phyloP scores from a whole-genome alignment of 2,329 filamentous ascomycete species.

The Chrysoporthe deuterocubensis region DNA sequence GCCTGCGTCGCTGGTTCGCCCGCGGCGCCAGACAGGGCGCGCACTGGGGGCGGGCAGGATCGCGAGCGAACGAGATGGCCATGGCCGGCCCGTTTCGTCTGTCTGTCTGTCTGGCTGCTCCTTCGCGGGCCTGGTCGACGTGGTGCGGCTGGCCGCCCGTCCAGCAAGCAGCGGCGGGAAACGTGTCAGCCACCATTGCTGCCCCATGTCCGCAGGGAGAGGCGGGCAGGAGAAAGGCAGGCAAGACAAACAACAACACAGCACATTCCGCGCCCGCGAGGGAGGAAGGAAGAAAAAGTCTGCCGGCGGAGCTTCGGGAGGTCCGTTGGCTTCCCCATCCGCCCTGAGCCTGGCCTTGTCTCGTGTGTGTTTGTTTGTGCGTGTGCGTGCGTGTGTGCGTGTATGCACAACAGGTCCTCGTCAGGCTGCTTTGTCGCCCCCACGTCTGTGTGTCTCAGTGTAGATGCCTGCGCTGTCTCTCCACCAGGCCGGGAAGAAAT shows the following conservation, averaged over 20 bases:
- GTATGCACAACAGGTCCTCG: neutral
- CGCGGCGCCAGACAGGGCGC: neutral
- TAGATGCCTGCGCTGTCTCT: slow-evolving; percentile 10
- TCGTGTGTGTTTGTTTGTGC: too few relatives aligned
- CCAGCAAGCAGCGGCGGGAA: neutral
- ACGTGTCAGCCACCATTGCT: slow-evolving; percentile 24
- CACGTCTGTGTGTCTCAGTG: slow-evolving; percentile 9
- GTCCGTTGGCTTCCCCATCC: slow-evolving; percentile 12
- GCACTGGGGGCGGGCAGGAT: slow-evolving; percentile 10
- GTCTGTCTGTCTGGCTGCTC: neutral
- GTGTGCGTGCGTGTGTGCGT: neutral
- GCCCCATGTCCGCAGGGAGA: slow-evolving; percentile 3
- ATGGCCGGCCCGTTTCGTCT: neutral
- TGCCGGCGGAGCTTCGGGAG: slow-evolving; percentile 20
- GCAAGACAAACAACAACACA: neutral
- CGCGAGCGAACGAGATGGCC: neutral
- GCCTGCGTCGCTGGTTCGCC: neutral
- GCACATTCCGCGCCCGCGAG: slow-evolving; percentile 12
- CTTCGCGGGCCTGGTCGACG: slow-evolving; percentile 5
- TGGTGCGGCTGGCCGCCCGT: neutral
- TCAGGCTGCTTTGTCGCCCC: slow-evolving; percentile 2
- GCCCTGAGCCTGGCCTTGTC: too few relatives aligned
- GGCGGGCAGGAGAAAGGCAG: too few relatives aligned
- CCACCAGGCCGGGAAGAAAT: slow-evolving; percentile 7
- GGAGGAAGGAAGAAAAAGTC: neutral